Base-by-base conservation (phyloP, 208 protist species). In the Trypanosoma brucei region DNA sequence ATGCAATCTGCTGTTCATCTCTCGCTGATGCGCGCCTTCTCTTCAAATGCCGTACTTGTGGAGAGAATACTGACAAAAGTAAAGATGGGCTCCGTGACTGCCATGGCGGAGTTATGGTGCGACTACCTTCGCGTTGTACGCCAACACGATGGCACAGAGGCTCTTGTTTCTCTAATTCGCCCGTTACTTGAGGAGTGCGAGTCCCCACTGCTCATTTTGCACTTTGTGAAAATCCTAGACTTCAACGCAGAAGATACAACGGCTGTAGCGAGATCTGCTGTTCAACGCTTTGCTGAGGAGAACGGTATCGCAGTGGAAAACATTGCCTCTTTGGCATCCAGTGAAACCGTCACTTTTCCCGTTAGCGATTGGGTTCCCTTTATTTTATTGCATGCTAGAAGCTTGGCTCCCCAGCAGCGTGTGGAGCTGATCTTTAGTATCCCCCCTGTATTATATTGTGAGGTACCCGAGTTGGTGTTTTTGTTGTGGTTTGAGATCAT, bases 51-150 rank as follows among this genome's bases (percentile, higher is more conserved):
- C 4, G 45, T 62, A 5, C 76, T 81, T 42, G 55, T 80, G 2
- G 83, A 89, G 62, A 71, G 79, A 34, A 76, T 92, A 40, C 61
- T 86, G 52, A 60, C 66, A 37, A 85, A 87, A 64, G 75, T 68
- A 33, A 49, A 65, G 3, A 61, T 76, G 30, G 53, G 66, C 57
- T 70, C 75, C 2, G 62, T 55, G n/a, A 49, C 71, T 7, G 57
- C 62, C 34, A 73, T 87, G 54, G 67, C 48, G 0, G 69, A 67
- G 9, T 0, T 84, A n/a, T 92, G 83, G 70, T 30, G 58, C 44
- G 80, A 78, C 39, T 86, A 86, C 56, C 71, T 80, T 31, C 59
- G 58, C 30, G 57, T 67, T 30, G 62, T 80, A n/a, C 55, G 42
- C 1, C 53, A 75, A 48, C 52, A 75, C 36, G 70, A 88, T 63